Evolutionary conservation across 768 basidiomycete genomes (phyloP).

Genomic region (Tricholoma terreum): DNA sequence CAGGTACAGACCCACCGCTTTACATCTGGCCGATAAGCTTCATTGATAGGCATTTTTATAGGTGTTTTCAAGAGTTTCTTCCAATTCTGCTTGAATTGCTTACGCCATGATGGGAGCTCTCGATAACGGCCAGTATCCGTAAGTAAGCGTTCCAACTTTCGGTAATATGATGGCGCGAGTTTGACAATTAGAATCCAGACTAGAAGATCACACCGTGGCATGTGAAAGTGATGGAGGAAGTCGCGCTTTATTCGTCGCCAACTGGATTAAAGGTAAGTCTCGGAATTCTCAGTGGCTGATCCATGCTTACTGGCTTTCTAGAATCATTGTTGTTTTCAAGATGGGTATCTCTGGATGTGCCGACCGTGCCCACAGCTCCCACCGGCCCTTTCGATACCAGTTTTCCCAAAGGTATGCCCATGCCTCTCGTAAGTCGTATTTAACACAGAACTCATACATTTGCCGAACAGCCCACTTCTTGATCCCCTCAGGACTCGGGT

Average conservation of each 20-base stretch:
- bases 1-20: constrained; percentile 13
- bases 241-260: constrained; percentile 33
- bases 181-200: constrained; percentile 24
- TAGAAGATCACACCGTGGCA: constrained; percentile 29
- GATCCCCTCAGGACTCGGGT: background rate
- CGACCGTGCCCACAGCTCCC: background rate
- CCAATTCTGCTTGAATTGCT: constrained; percentile 15
- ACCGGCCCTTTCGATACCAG: too few relatives aligned
- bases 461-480: background rate
- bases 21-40: constrained; percentile 14
- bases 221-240: too few relatives aligned
- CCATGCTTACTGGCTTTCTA: constrained; percentile 25
- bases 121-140: background rate
- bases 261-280: constrained; percentile 15
- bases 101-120: constrained; percentile 14
- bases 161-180: background rate
- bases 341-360: constrained; percentile 16
- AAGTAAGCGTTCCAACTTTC: background rate
- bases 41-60: constrained; percentile 12
- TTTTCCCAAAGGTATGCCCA: too few relatives aligned
- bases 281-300: background rate
- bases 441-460: background rate
- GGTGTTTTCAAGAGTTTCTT: constrained; percentile 6
- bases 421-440: too few relatives aligned
- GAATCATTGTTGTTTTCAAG: constrained; percentile 28